A percentile compares a stretch with the other conserved stretches of the same genome.
These are phyloP conservation scores for Polychytrium aggregatum DNA, from an alignment of 192 early-diverging fungal species.

Conservation along the genomic window DNA sequence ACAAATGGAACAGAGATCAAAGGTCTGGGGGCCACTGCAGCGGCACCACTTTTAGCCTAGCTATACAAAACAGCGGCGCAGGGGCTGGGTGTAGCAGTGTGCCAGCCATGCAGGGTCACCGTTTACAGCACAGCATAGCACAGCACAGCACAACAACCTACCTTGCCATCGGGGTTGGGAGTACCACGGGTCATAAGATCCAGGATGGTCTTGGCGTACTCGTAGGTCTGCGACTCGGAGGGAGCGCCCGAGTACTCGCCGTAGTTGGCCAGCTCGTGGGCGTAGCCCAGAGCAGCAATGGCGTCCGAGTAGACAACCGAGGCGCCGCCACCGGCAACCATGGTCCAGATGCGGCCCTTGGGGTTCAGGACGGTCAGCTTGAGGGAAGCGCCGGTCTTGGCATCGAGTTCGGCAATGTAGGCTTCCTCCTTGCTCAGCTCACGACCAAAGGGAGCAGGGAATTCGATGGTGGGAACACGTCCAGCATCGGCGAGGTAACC, in stretches of 20 bases:
- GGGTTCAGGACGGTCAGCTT: slow-evolving; percentile 96
- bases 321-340: slow-evolving; percentile 99
- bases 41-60: no score
- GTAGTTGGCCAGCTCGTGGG: slow-evolving; percentile 95
- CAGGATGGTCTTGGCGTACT: slow-evolving; percentile 96
- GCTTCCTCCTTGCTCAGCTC: slow-evolving; percentile 94
- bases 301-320: slow-evolving; percentile 97
- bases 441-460: slow-evolving; percentile 96
- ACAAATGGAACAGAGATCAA: no score
- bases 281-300: slow-evolving; percentile 91
- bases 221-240: slow-evolving; percentile 98
- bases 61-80: no score
- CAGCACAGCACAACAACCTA: no score
- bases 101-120: no score
- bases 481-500: slow-evolving; percentile 31
- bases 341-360: slow-evolving; percentile 95
- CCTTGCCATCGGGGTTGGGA: slow-evolving; percentile 80
- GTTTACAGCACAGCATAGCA: no score
- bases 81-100: no score
- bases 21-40: no score
- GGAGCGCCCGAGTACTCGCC: slow-evolving; percentile 99
- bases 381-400: slow-evolving; percentile 96
- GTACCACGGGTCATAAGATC: slow-evolving; percentile 93
- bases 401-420: slow-evolving; percentile 93
- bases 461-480: slow-evolving; percentile 69